Base-by-base conservation (phyloP, 768 basidiomycete species). In the Tricholoma furcatifolium region DNA sequence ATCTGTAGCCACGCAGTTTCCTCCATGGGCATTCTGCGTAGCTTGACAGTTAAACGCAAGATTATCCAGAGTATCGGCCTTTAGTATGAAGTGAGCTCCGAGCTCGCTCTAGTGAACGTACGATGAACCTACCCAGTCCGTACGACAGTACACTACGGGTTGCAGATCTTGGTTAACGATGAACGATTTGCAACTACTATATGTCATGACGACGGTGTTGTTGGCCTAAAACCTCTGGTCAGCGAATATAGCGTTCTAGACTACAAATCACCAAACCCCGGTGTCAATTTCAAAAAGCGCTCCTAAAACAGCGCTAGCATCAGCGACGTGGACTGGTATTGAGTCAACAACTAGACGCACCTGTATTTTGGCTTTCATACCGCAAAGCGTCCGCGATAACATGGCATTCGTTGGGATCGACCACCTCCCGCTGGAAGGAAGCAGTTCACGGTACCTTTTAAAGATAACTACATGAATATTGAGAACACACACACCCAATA, bases 21-120 rank as follows among this genome's bases (percentile, higher is more conserved):
- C 79, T 8, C 78, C 80, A 51, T 79, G 75, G 2, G 79, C 78
- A 50, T 79, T 79, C 67, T 78, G 73, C 4, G 70, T 67, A 0
- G 77, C 63, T 60, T 77, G 74, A 60, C 78, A 80, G 58, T 76
- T 77, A 15, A 65, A 68, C 0, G 79, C 75, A 27, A 80, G 60
- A 49, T 64, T 74, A 55, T 75, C 67, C 24, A 77, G 56, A 46
- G 75, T 56, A 38, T 61, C 50, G n/a, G 75, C 69, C 74, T 76
- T 20, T 9, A 12, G 6, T n/a, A 10, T 36, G 15, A 51, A 8
- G 20, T 1, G 2, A 34, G 27, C 23, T 43, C 30, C 21, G 7
- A 24, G 17, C n/a, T 1, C n/a, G 14, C 9, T 4, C 5, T 7
- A 18, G 14, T 18, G 12, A 4, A 27, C n/a, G n/a, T n/a, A n/a